These are phyloP conservation scores for Cardamine resedifolia DNA, from an alignment of 345 rosid genomes.

Conservation along the genomic window DNA sequence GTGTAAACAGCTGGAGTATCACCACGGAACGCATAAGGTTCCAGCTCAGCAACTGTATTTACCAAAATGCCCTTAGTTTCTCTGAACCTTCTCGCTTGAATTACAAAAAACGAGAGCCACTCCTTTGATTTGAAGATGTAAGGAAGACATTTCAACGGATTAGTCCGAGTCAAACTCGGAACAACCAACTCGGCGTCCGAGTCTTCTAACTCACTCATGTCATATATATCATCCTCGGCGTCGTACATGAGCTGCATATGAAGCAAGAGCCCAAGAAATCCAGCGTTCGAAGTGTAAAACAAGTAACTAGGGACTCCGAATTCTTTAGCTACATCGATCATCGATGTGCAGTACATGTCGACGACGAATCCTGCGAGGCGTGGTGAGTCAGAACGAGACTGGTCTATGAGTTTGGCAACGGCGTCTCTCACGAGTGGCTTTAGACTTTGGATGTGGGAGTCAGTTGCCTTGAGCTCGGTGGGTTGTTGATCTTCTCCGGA, in stretches of 20 bases:
- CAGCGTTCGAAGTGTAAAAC: slow-evolving; percentile 43
- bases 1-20: slow-evolving; percentile 35
- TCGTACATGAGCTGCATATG: slow-evolving; percentile 31
- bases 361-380: slow-evolving; percentile 48
- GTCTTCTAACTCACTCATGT: slow-evolving; percentile 35
- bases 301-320: slow-evolving; percentile 47
- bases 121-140: not conserved
- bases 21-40: slow-evolving; percentile 24
- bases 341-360: slow-evolving; percentile 47
- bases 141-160: slow-evolving; percentile 43
- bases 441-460: slow-evolving; percentile 25
- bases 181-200: slow-evolving; percentile 36
- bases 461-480: not conserved
- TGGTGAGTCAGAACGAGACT: slow-evolving; percentile 7
- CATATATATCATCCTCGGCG: not conserved
- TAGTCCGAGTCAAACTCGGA: slow-evolving; percentile 35
- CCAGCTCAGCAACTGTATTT: slow-evolving; percentile 44
- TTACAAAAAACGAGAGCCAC: not conserved
- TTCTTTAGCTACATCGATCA: slow-evolving; percentile 50
- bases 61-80: slow-evolving; percentile 29
- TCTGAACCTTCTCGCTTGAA: slow-evolving; percentile 16
- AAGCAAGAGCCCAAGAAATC: slow-evolving; percentile 34
- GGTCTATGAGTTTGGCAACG: slow-evolving; percentile 10
- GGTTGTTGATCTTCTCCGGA: slow-evolving; percentile 4
- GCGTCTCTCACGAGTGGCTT: slow-evolving; percentile 39